Conservation (phyloP, 2,329 filamentous ascomycete genomes). For the Phialophora macrospora region DNA sequence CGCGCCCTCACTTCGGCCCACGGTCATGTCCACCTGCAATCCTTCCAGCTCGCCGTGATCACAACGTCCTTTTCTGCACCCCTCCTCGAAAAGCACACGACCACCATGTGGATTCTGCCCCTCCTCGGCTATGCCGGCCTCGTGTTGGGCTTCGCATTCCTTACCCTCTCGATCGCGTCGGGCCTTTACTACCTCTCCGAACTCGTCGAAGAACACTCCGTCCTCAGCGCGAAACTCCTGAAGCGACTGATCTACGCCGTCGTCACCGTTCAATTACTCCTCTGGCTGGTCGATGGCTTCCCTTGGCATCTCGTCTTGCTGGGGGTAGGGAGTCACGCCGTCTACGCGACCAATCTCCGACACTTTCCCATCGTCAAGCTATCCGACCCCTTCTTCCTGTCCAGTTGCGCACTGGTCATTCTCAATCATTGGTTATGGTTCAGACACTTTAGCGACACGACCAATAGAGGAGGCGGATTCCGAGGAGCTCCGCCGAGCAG, state of each 20-base stretch:
- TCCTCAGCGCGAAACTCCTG: conserved; percentile 85
- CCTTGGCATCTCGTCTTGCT: conserved; percentile 75
- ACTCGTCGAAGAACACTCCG: conserved; percentile 96
- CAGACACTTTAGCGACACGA: conserved; percentile 75
- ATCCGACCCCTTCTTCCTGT: conserved; percentile 81
- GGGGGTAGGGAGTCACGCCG: conserved; percentile 77
- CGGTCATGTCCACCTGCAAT: not conserved
- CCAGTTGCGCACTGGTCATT: conserved; percentile 83
- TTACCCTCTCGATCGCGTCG: conserved; percentile 97
- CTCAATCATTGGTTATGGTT: conserved; percentile 97
- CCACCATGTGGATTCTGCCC: conserved; percentile 90
- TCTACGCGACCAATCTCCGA: conserved; percentile 87
- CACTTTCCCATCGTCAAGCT: conserved; percentile 79
- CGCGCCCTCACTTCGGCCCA: not conserved
- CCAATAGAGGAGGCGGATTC: conserved; percentile 48
- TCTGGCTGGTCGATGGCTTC: conserved; percentile 83
- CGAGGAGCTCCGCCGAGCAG: conserved; percentile 51
- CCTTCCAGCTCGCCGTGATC: not conserved
- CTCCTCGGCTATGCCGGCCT: conserved; percentile 88
- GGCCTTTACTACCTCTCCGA: conserved; percentile 98
- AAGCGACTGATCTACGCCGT: conserved; percentile 82
- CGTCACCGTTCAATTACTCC: conserved; percentile 72
- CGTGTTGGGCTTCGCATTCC: conserved; percentile 85
- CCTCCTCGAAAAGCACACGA: not conserved
- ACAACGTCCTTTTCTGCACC: not conserved